Evolutionary conservation across 495 filamentous ascomycete species (phyloP).

Genomic region (Hypoxylon subgilvum): DNA sequence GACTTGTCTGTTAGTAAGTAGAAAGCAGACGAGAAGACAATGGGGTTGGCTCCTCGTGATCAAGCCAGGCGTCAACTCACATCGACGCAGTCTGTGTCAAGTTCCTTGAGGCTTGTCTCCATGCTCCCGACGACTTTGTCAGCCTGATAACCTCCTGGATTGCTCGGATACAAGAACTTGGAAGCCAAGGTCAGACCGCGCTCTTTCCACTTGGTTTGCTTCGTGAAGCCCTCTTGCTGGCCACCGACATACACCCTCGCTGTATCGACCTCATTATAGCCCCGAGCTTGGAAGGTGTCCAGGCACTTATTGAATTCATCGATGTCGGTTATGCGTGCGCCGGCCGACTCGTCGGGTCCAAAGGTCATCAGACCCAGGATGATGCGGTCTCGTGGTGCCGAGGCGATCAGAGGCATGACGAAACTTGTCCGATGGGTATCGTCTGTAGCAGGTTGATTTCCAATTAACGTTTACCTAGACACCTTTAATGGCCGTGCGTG

Average conservation of each 20-base stretch:
- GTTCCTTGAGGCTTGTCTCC: slow-evolving; percentile 69
- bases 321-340: slow-evolving; percentile 72
- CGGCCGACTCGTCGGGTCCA: slow-evolving; percentile 57
- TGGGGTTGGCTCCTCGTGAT: background rate
- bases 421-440: background rate
- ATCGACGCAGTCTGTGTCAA: slow-evolving; percentile 79
- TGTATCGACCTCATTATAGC: slow-evolving; percentile 82
- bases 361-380: slow-evolving; percentile 71
- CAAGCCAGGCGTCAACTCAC: slow-evolving; percentile 27
- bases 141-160: slow-evolving; percentile 64
- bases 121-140: slow-evolving; percentile 66
- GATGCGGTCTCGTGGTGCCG: slow-evolving; percentile 52
- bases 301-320: slow-evolving; percentile 69
- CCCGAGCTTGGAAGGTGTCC: slow-evolving; percentile 71
- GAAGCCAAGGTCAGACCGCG: slow-evolving; percentile 84
- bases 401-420: slow-evolving; percentile 58
- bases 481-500: no score
- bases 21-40: background rate
- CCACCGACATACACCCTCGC: slow-evolving; percentile 76
- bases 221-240: slow-evolving; percentile 82
- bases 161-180: slow-evolving; percentile 72
- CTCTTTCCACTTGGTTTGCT: slow-evolving; percentile 77
- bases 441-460: background rate
- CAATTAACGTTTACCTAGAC: no score
- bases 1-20: slow-evolving; percentile 1